Conservation (phyloP, 2,329 filamentous ascomycete genomes). For the Fusarium torulosum region DNA sequence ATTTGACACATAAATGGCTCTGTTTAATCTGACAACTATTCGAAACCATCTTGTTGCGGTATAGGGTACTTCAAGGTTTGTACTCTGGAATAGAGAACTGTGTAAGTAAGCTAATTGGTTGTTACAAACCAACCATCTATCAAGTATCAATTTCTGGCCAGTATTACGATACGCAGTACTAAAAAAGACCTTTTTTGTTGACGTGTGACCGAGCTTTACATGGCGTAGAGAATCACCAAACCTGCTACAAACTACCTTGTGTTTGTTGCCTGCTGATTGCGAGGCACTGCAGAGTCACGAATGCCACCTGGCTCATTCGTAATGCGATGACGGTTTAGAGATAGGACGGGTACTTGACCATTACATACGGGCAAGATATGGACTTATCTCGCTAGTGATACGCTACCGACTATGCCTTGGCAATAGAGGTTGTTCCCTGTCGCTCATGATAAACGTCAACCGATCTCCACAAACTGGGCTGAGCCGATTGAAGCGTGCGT, state of each 20-base stretch:
- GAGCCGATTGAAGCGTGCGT: slow-evolving; percentile 21
- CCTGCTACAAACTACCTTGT: no score
- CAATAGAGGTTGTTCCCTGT: background rate
- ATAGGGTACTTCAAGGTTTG: background rate
- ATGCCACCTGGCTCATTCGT: no score
- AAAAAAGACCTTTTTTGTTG: no score
- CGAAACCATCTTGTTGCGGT: background rate
- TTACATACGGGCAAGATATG: background rate
- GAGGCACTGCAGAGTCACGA: no score
- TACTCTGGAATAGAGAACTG: background rate
- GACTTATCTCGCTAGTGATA: background rate
- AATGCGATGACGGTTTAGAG: no score
- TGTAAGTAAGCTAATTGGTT: background rate
- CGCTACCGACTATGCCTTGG: background rate
- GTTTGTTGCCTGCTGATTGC: no score
- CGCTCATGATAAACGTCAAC: background rate
- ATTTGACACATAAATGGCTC: background rate
- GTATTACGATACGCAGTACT: no score
- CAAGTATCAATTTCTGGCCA: background rate
- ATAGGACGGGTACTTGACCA: no score
- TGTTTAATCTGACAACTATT: background rate
- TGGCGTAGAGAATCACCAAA: no score
- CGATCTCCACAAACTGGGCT: slow-evolving; percentile 35
- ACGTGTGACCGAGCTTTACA: no score
- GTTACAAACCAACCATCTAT: background rate